Percentiles rank a stretch among this genome's conserved stretches.
Evolutionary conservation across 257 asterid species (phyloP).

Genomic region (Plantago elongata): DNA sequence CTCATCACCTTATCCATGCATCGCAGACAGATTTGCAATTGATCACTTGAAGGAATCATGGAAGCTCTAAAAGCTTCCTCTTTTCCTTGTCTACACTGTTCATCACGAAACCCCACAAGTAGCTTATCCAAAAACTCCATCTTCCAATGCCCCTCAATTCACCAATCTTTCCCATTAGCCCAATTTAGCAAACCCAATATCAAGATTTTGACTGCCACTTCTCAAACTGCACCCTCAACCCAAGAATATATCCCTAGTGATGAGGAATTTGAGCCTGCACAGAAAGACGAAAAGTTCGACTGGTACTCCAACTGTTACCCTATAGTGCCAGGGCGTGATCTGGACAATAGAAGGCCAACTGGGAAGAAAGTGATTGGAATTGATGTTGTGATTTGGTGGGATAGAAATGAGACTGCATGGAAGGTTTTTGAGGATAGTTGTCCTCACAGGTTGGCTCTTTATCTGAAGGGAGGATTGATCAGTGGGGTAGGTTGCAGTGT

Average conservation of each 20-base stretch:
- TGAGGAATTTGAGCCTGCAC: slow-evolving; percentile 24
- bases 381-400: slow-evolving; percentile 72
- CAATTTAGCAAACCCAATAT: slow-evolving; percentile 30
- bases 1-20: slow-evolving; percentile 21
- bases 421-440: slow-evolving; percentile 80
- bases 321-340: slow-evolving; percentile 65
- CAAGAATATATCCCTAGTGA: slow-evolving; percentile 29
- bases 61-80: slow-evolving; percentile 49
- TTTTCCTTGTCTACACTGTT: slow-evolving; percentile 25
- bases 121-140: slow-evolving; percentile 17
- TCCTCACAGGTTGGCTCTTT: slow-evolving; percentile 81
- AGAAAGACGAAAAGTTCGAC: slow-evolving; percentile 48
- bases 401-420: slow-evolving; percentile 66
- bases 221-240: slow-evolving; percentile 27
- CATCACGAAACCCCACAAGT: slow-evolving; percentile 13
- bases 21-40: neutral
- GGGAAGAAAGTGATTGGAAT: slow-evolving; percentile 74
- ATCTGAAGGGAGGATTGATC: slow-evolving; percentile 63
- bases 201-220: slow-evolving; percentile 44
- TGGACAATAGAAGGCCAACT: slow-evolving; percentile 77
- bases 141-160: slow-evolving; percentile 18
- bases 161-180: slow-evolving; percentile 16
- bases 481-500: slow-evolving; percentile 51
- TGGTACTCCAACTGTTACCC: slow-evolving; percentile 95
- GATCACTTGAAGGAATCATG: slow-evolving; percentile 28